Base-by-base conservation (phyloP, 179 eudicot genomes). In the Actinidia arguta region DNA sequence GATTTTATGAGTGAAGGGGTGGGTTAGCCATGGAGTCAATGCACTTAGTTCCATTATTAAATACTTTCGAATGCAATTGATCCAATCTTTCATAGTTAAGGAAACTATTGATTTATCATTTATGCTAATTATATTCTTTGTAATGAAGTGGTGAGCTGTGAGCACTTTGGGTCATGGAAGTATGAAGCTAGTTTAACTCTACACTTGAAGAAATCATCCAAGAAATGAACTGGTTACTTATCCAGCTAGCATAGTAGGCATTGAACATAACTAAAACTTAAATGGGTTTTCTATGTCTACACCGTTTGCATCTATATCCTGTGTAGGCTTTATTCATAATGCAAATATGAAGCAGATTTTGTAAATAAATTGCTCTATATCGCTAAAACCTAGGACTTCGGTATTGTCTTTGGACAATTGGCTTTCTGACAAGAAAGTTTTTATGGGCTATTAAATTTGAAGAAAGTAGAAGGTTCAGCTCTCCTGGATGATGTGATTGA, bases 391-490 rank as follows among this genome's bases (percentile, higher is more conserved):
- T 78, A 17, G 48, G 12, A 62, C 46, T 66, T 64, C 58, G 48
- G 27, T 5, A 50, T 27, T 50, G 46, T 31, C 47, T n/a, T 78
- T 44, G 55, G 44, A 78, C 70, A 42, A 13, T 22, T 59, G 10
- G n/a, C 69, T n/a, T 59, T 76, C 61, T 42, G 31, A 22, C 52
- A 22, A 48, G 25, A 78, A 59, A 78, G 25, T 78, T 78, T 63
- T 13, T 36, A 25, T 24, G 44, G 10, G 62, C 31, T 78, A 17
- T 4, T 71, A 54, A 54, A 14, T 50, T 66, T n/a, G 25, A 47
- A 44, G 18, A 46, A 52, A 58, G 27, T 20, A 39, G 50, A 20
- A 51, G 47, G 31, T 36, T 11, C 51, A 27, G 13, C 62, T 51
- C 18, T 75, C 20, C 18, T 56, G 54, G 3, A 46, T 22, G 6